Evolutionary conservation across 2,329 filamentous ascomycete species (phyloP).

Genomic region (Aureobasidium sp.): DNA sequence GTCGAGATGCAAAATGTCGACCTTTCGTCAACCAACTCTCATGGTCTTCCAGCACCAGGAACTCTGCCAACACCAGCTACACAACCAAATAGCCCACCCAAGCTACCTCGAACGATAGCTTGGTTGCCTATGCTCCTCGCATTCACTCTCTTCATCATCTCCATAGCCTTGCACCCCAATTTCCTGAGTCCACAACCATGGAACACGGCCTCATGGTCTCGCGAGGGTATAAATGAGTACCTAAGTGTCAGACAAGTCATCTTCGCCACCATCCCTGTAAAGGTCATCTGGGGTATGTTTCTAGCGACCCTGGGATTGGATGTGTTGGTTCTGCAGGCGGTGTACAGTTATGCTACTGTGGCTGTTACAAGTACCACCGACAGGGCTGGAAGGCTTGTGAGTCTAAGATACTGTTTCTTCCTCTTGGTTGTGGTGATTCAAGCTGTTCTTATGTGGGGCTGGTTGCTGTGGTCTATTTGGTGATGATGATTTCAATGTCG

Average conservation of each 20-base stretch:
- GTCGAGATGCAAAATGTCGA: not conserved
- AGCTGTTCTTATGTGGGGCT: not conserved
- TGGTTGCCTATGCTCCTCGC: not conserved
- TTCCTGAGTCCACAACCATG: not conserved
- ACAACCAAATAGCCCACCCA: not conserved
- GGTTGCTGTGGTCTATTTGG: not conserved
- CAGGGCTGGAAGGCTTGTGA: not conserved
- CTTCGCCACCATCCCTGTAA: not conserved
- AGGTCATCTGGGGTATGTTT: not conserved
- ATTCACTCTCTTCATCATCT: not conserved
- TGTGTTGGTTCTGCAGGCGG: not conserved
- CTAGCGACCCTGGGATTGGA: not conserved
- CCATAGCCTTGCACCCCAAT: not conserved
- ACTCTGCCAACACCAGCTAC: not conserved
- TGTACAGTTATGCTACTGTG: not conserved
- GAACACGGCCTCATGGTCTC: not conserved
- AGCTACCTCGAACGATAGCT: not conserved
- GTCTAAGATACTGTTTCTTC: not conserved
- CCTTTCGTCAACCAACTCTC: not conserved
- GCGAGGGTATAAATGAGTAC: not conserved
- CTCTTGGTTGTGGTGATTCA: not conserved
- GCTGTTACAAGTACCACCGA: not conserved
- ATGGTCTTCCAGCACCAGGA: not conserved
- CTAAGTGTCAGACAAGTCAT: not conserved
- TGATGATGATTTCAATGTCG: not conserved